A percentile compares a stretch with the other conserved stretches of the same genome.
Conservation (phyloP, 2,329 filamentous ascomycete species). For the Fusarium drepaniforme region DNA sequence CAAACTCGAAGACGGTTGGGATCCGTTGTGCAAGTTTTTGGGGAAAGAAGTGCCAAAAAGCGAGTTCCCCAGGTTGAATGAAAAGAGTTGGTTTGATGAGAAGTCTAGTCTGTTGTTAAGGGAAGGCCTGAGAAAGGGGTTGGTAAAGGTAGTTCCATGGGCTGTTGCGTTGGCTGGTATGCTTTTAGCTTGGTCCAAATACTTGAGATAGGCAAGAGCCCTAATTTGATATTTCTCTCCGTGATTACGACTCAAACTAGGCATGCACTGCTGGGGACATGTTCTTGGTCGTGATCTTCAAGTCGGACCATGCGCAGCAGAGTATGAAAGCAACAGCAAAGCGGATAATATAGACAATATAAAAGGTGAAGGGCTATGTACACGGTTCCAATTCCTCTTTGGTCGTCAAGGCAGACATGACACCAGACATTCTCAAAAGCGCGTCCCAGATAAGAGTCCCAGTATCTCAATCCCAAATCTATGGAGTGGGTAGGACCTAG, state of each 20-base stretch:
- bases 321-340: background rate
- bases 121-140: background rate
- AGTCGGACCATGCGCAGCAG: background rate
- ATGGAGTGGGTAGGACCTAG: background rate
- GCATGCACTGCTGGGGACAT: background rate
- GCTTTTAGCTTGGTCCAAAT: background rate
- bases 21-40: slow-evolving; percentile 52
- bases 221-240: background rate
- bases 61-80: slow-evolving; percentile 45
- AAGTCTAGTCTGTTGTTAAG: background rate
- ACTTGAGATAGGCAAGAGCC: background rate
- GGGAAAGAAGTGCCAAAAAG: slow-evolving; percentile 47
- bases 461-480: background rate
- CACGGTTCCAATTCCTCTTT: background rate
- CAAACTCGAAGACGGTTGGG: slow-evolving; percentile 52
- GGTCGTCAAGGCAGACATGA: background rate
- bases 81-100: slow-evolving; percentile 32
- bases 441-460: background rate
- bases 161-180: background rate
- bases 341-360: background rate
- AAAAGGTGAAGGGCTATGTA: background rate
- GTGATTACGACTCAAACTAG: background rate
- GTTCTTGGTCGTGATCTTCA: background rate
- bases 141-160: background rate
- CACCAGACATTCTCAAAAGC: background rate